These are phyloP conservation scores for Mucor indicus DNA, from an alignment of 371 early-diverging fungal genomes.

Conservation along the genomic window DNA sequence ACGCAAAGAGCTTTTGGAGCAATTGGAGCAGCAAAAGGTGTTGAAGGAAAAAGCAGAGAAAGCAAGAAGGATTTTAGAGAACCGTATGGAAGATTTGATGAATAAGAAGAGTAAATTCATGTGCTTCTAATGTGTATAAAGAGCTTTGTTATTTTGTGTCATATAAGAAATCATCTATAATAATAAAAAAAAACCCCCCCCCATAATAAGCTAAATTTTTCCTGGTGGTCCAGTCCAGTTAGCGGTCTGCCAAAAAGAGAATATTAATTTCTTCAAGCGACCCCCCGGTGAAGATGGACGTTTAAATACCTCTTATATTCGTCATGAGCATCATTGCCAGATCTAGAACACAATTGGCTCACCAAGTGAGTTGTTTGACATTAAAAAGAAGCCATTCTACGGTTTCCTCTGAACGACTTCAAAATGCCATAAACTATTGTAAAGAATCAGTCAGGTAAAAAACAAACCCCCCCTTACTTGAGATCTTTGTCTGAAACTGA, in stretches of 20 bases:
- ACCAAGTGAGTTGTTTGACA: neutral
- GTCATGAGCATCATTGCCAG: too few species aligned
- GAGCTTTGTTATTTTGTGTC: too few species aligned
- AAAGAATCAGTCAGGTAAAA: constrained; percentile 42
- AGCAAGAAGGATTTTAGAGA: constrained; percentile 43
- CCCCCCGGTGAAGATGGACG: too few species aligned
- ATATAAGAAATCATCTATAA: too few species aligned
- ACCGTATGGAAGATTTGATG: constrained; percentile 49
- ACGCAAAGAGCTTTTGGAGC: constrained; percentile 24
- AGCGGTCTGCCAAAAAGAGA: too few species aligned
- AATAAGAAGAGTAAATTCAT: constrained; percentile 52
- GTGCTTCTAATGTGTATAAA: too few species aligned
- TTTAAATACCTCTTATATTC: too few species aligned
- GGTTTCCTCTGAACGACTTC: constrained; percentile 13
- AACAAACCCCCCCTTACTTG: neutral
- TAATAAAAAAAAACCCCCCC: too few species aligned
- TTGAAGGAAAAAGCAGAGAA: constrained; percentile 52
- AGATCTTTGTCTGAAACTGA: neutral
- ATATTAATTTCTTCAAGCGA: too few species aligned
- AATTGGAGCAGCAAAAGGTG: constrained; percentile 28
- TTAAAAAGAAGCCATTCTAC: neutral
- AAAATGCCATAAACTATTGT: constrained; percentile 32
- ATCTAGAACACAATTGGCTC: neutral
- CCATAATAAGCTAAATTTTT: too few species aligned
- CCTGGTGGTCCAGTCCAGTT: too few species aligned